These are phyloP conservation scores for Teratosphaeria viscida DNA, from an alignment of 2,329 filamentous ascomycete species.

Conservation along the genomic window DNA sequence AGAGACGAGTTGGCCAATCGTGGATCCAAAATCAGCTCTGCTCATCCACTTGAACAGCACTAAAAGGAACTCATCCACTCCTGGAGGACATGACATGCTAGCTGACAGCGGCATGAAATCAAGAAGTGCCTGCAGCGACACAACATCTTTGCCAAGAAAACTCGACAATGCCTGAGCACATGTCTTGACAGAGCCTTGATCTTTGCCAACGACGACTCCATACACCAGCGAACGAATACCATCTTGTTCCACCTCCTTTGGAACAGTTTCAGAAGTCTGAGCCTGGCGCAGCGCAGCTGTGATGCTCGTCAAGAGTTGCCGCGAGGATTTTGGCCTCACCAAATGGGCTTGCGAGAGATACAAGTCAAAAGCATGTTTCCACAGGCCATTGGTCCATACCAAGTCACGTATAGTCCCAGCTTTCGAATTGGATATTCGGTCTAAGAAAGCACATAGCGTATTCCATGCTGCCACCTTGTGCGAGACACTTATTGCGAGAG, in stretches of 20 bases:
- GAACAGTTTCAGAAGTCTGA: background rate
- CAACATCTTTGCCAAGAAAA: constrained; percentile 51
- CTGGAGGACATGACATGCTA: background rate
- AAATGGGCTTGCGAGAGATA: constrained; percentile 33
- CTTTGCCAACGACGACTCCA: constrained; percentile 4
- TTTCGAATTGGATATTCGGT: constrained; percentile 27
- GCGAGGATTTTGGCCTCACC: constrained; percentile 37
- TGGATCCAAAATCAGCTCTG: constrained; percentile 24
- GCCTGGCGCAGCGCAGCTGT: constrained; percentile 26
- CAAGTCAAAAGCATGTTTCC: constrained; percentile 29
- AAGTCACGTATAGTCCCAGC: constrained; percentile 19
- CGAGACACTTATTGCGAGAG: constrained; percentile 15
- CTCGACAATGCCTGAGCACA: constrained; percentile 34
- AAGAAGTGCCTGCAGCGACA: constrained; percentile 26
- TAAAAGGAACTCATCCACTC: constrained; percentile 5
- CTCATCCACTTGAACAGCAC: constrained; percentile 24
- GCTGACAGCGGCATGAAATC: background rate
- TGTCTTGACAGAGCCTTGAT: constrained; percentile 1
- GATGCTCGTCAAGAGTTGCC: constrained; percentile 34
- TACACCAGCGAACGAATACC: background rate
- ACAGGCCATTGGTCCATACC: constrained; percentile 28
- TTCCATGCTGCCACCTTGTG: constrained; percentile 35
- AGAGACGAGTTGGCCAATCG: constrained; percentile 19
- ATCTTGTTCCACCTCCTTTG: background rate
- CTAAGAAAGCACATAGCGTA: constrained; percentile 34